Percentiles rank a stretch among this genome's conserved stretches.
Conservation (phyloP, 1,139 yeast genomes). For the Yamadazyma sp. region DNA sequence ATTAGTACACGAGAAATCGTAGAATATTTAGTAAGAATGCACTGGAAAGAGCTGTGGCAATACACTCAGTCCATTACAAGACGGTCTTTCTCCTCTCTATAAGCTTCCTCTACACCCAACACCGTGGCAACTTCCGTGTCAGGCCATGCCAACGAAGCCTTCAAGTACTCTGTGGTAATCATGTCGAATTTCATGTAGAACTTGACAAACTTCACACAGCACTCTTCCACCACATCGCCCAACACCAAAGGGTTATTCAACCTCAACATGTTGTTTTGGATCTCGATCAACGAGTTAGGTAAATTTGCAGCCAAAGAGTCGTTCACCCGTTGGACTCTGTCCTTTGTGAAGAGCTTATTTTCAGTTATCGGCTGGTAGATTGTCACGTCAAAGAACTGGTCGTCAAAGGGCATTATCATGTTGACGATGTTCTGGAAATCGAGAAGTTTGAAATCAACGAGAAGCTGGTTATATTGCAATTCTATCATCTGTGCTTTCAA, state of each 20-base stretch:
- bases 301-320: conserved; percentile 47
- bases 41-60: no score
- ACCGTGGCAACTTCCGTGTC: conserved; percentile 62
- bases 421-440: conserved; percentile 63
- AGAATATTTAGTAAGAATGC: no score
- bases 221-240: conserved; percentile 50
- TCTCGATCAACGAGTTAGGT: conserved; percentile 63
- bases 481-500: conserved; percentile 37
- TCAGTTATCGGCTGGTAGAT: conserved; percentile 66
- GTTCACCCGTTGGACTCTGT: conserved; percentile 42
- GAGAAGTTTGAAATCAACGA: conserved; percentile 50
- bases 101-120: conserved; percentile 54
- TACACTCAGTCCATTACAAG: conserved; percentile 4
- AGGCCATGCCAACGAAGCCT: conserved; percentile 49
- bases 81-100: conserved; percentile 10
- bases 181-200: conserved; percentile 51
- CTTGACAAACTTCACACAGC: conserved; percentile 49
- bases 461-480: conserved; percentile 42
- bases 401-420: conserved; percentile 64
- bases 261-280: conserved; percentile 56
- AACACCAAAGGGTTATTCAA: conserved; percentile 64
- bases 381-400: conserved; percentile 52
- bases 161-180: conserved; percentile 43
- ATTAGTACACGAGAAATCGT: no score
- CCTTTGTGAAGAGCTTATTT: conserved; percentile 56